Base-by-base conservation (phyloP, 2,329 filamentous ascomycete genomes). In the Beauveria sp. region DNA sequence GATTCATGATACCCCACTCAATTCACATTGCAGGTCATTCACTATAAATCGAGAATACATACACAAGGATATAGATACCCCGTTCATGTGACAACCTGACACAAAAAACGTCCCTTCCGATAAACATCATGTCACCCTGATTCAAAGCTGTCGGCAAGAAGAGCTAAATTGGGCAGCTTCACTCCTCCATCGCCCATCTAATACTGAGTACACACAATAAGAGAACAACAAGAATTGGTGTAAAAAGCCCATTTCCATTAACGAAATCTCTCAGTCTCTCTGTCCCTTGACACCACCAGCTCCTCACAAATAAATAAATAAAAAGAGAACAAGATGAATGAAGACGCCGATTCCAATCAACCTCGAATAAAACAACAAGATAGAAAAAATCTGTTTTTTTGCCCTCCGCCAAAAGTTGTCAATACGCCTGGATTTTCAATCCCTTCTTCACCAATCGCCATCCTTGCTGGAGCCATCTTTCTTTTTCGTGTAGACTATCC, bases 341-440 rank as follows among this genome's bases (percentile, higher is more conserved):
- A 56, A 56, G 26, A 50, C 26, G 26, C 28, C 43, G 40, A 44
- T 41, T 55, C 26, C 41, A 34, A 47, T 47, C 53, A 55, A 26
- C 53, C 41, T 47, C 20, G 53, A 37, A 46, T 18, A 47, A 46
- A 47, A 43, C 12, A 55, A 30, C 40, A 44, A 54, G 51, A 41
- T 30, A 9, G 2, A 30, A n/a, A 30, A 4, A 30, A 55, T 55
- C 40, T 54, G 16, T n/a, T 18, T 14, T 55, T 28, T 46, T 28
- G 16, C 54, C 9, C 30, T 55, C 24, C 16, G 14, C 22, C 34
- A 24, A 14, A 43, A 34, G 28, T 56, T 51, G 30, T 58, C 24
- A 58, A 58, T 58, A 58, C 55, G 55, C 55, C 46, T 28, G 44
- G 22, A 12, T 51, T 51, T 56, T 41, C 30, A 30, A 50, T 58